Evolutionary conservation across 371 early-diverging fungal genomes (phyloP).

Genomic region (Mortierella polycephala): DNA sequence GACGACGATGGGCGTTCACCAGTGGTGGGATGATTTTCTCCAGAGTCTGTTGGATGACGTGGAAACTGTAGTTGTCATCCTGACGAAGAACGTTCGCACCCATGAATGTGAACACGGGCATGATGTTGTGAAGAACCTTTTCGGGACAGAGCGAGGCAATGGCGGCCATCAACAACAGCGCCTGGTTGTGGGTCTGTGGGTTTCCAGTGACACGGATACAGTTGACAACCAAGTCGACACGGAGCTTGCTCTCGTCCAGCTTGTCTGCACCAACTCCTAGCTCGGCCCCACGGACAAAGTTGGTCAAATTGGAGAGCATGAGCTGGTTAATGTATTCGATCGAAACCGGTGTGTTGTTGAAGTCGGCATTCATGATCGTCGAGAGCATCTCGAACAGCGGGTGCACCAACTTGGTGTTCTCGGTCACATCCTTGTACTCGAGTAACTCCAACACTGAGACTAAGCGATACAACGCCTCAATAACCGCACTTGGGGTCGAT

Average conservation of each 20-base stretch:
- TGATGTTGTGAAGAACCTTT: conserved; percentile 89
- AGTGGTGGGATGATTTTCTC: conserved; percentile 90
- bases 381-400: conserved; percentile 82
- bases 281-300: conserved; percentile 65
- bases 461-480: conserved; percentile 67
- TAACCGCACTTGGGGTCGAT: conserved; percentile 30
- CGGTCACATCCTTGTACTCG: conserved; percentile 65
- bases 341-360: conserved; percentile 68
- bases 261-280: conserved; percentile 53
- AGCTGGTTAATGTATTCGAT: conserved; percentile 92
- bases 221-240: conserved; percentile 90
- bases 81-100: conserved; percentile 94
- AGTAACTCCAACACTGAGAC: conserved; percentile 77
- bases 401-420: conserved; percentile 64
- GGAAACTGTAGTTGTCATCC: conserved; percentile 96
- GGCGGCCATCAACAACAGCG: conserved; percentile 89
- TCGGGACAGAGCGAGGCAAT: conserved; percentile 87
- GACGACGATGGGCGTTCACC: conserved; percentile 67
- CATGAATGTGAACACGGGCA: conserved; percentile 98
- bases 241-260: conserved; percentile 55
- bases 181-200: conserved; percentile 95
- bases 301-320: conserved; percentile 77
- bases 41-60: conserved; percentile 91
- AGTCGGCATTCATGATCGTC: conserved; percentile 70
- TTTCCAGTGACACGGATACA: conserved; percentile 91